Base-by-base conservation (phyloP, 129 eudicot genomes). In the Saussurea involucrata region DNA sequence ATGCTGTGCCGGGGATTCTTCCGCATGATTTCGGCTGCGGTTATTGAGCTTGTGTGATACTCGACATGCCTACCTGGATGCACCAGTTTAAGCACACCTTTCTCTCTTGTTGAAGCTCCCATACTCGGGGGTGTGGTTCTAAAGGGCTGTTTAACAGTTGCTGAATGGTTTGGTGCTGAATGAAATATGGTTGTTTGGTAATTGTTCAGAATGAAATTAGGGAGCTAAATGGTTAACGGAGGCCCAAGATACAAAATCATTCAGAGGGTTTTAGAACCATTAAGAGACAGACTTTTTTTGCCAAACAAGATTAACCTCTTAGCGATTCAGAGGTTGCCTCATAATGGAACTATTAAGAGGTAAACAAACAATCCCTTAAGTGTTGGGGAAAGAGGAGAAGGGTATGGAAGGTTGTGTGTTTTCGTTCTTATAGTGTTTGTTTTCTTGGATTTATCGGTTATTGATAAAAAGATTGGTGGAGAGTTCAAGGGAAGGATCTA, bases 1-100 rank as follows among this genome's bases (percentile, higher is more conserved):
- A 90, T 58, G 53, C 86, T 86, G 69, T 90, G 92, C 57, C 91
- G 75, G 0, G 96, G 92, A 75, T 90, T 84, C 85, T 82, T 90
- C 73, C 29, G 82, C 88, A 86, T 79, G 75, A 90, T 78, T 73
- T 88, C 96, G 42, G 80, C 85, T 3, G 92, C 96, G 3, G 85
- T 80, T 34, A 84, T 72, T 20, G 92, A 78, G 18, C 32, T 42
- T 7, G 6, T 44, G 60, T 86, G 87, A 68, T 75, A 71, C 81
- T 86, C 90, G 27, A 88, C 75, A 25, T 82, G 76, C 63, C 84
- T 76, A n/a, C 88, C 87, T 1, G 92, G 92, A 67, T 86, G 91
- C 44, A 90, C 90, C 31, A 90, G 24, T 68, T 90, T 90, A 42
- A 90, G 87, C 49, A 90, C 80, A 28, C 81, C 80, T 36, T 75